Evolutionary conservation across 2,329 filamentous ascomycete genomes (phyloP).

Genomic region (Ploettnerulaceae sp.): DNA sequence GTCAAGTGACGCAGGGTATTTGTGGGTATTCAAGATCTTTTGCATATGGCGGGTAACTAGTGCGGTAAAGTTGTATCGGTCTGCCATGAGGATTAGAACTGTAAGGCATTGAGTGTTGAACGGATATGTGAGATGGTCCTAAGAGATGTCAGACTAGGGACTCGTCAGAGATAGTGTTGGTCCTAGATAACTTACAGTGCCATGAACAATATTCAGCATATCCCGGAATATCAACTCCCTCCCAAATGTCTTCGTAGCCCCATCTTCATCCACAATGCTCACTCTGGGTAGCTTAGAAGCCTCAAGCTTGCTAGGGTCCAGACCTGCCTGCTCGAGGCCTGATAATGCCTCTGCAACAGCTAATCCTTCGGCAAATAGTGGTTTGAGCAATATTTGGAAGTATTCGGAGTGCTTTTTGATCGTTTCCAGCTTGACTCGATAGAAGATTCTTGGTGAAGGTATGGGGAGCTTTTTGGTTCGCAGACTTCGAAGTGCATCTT

Average conservation of each 20-base stretch:
- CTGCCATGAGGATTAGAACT: slow-evolving; percentile 65
- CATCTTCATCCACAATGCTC: slow-evolving; percentile 61
- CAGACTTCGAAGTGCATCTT: slow-evolving; percentile 42
- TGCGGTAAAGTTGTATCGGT: slow-evolving; percentile 64
- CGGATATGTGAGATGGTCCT: slow-evolving; percentile 34
- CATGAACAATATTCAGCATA: slow-evolving; percentile 62
- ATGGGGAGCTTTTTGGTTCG: slow-evolving; percentile 24
- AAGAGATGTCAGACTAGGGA: slow-evolving; percentile 3
- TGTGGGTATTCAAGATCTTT: slow-evolving; percentile 43
- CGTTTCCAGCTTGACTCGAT: slow-evolving; percentile 53
- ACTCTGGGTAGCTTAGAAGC: slow-evolving; percentile 56
- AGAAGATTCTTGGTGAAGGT: slow-evolving; percentile 36
- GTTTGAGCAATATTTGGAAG: slow-evolving; percentile 62
- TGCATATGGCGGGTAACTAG: slow-evolving; percentile 51
- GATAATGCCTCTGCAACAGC: slow-evolving; percentile 48
- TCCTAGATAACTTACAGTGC: slow-evolving; percentile 37
- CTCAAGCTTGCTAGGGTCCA: slow-evolving; percentile 46
- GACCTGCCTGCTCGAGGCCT: slow-evolving; percentile 41
- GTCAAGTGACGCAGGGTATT: slow-evolving; percentile 47
- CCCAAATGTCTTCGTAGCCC: slow-evolving; percentile 55
- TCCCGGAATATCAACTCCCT: slow-evolving; percentile 62
- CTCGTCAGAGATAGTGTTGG: background rate
- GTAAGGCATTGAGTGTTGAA: slow-evolving; percentile 56
- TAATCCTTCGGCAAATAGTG: slow-evolving; percentile 60
- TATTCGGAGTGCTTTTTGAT: slow-evolving; percentile 62